Evolutionary conservation across 192 early-diverging fungal species (phyloP).

Genomic region (Backusella psychrophila): DNA sequence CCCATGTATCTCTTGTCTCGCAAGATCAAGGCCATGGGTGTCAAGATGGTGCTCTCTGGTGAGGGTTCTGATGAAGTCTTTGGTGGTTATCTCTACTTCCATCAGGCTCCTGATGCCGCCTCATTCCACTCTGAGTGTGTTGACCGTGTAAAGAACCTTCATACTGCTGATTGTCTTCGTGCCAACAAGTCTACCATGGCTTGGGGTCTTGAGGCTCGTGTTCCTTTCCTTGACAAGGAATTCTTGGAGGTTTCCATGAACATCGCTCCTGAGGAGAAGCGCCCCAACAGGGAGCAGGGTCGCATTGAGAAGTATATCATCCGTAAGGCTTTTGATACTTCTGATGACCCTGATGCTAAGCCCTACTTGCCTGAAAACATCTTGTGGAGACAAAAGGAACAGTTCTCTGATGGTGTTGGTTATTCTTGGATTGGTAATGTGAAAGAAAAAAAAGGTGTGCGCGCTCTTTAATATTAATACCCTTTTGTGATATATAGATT

Average conservation of each 20-base stretch:
- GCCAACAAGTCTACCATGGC: conserved; percentile 99
- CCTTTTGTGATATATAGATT: conserved; percentile 34
- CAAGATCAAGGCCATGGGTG: conserved; percentile 97
- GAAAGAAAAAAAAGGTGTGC: no score
- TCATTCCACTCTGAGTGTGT: conserved; percentile 92
- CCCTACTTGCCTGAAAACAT: conserved; percentile 89
- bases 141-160: conserved; percentile 93
- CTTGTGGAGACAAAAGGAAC: conserved; percentile 99
- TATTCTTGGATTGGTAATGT: conserved; percentile 88
- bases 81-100: conserved; percentile 99
- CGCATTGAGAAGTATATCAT: conserved; percentile 95
- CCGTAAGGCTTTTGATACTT: conserved; percentile 94
- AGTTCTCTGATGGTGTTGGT: conserved; percentile 98
- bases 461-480: neutral
- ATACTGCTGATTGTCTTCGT: conserved; percentile 94
- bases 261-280: conserved; percentile 81
- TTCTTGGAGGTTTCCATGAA: conserved; percentile 95
- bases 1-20: conserved; percentile 98
- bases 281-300: conserved; percentile 55
- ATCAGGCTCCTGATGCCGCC: conserved; percentile 79
- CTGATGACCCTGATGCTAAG: conserved; percentile 56
- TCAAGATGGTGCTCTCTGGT: conserved; percentile 99
- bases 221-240: conserved; percentile 93
- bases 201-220: conserved; percentile 98
- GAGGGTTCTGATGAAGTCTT: conserved; percentile 97